phyloP scores from a whole-genome alignment of 148 eudicot genomes.

The Vaccinium macrocarpon region DNA sequence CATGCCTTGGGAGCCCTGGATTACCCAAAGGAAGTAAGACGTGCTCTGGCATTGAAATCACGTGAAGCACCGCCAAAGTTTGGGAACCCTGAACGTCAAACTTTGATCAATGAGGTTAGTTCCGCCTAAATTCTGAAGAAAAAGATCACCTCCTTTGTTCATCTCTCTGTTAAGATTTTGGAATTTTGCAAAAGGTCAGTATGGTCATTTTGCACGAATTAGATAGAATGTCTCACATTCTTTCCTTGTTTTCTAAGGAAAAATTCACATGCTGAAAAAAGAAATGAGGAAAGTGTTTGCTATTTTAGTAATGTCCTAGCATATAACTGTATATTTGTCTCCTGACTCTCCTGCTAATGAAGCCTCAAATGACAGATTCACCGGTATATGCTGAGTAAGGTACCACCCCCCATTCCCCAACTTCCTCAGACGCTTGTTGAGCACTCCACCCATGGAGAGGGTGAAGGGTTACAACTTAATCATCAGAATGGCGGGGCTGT shows the following conservation, averaged over 20 bases:
- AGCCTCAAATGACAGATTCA: conserved; percentile 14
- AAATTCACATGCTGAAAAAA: not conserved
- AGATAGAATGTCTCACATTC: not conserved
- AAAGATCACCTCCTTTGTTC: not conserved
- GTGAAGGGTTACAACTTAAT: not conserved
- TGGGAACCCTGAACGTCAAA: not conserved
- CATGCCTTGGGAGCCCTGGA: not conserved
- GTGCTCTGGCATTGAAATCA: not conserved
- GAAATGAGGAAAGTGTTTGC: not conserved
- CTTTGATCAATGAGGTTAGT: not conserved
- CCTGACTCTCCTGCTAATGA: not conserved
- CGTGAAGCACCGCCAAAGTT: not conserved
- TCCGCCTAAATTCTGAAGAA: not conserved
- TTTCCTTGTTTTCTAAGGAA: not conserved
- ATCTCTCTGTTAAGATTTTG: not conserved
- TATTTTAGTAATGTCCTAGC: not conserved
- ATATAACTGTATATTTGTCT: not conserved
- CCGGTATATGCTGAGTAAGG: not conserved
- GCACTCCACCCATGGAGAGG: not conserved
- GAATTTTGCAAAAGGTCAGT: not conserved
- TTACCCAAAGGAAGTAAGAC: not conserved
- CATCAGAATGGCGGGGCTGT: not conserved
- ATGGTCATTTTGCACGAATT: not conserved
- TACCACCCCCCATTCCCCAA: not conserved
- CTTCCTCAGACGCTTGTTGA: not conserved